Evolutionary conservation across 2,329 filamentous ascomycete species (phyloP).

Genomic region (Pyrenophora tritici-repentis): DNA sequence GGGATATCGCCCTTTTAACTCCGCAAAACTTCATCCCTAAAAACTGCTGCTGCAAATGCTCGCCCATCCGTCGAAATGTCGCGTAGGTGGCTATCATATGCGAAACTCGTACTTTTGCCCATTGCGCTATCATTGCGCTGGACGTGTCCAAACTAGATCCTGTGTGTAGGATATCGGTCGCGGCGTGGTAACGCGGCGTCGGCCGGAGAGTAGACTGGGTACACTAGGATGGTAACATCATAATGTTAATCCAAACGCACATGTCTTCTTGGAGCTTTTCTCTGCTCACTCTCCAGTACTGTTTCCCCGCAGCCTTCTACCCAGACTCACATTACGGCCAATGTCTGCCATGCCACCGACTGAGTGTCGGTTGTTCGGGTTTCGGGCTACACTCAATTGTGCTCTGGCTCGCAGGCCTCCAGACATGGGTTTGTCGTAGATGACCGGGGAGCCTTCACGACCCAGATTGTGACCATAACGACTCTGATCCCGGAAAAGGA

Average conservation of each 20-base stretch:
- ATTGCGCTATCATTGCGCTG: too few relatives aligned
- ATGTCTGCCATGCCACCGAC: constrained; percentile 34
- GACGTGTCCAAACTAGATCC: too few relatives aligned
- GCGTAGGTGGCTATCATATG: too few relatives aligned
- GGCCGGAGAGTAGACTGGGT: constrained; percentile 30
- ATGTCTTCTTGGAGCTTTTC: constrained; percentile 4
- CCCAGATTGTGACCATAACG: constrained; percentile 31
- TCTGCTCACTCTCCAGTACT: constrained; percentile 42
- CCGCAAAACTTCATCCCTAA: too few relatives aligned
- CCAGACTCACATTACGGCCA: constrained; percentile 36
- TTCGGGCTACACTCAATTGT: constrained; percentile 33
- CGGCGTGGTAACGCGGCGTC: constrained; percentile 12
- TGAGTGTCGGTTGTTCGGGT: constrained; percentile 36
- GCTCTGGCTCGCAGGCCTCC: constrained; percentile 30
- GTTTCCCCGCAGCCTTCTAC: constrained; percentile 34
- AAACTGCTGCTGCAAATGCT: too few relatives aligned
- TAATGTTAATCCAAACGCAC: constrained; percentile 28
- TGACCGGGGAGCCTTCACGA: constrained; percentile 37
- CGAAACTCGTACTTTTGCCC: too few relatives aligned
- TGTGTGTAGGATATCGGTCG: not conserved
- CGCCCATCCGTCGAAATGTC: too few relatives aligned
- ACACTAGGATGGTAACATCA: constrained; percentile 30
- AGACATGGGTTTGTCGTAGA: constrained; percentile 36
- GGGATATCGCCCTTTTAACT: too few relatives aligned
- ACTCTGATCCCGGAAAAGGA: constrained; percentile 35